Conservation (phyloP, 2,329 filamentous ascomycete genomes). For the Immersiporthe knoxdaviesiana region DNA sequence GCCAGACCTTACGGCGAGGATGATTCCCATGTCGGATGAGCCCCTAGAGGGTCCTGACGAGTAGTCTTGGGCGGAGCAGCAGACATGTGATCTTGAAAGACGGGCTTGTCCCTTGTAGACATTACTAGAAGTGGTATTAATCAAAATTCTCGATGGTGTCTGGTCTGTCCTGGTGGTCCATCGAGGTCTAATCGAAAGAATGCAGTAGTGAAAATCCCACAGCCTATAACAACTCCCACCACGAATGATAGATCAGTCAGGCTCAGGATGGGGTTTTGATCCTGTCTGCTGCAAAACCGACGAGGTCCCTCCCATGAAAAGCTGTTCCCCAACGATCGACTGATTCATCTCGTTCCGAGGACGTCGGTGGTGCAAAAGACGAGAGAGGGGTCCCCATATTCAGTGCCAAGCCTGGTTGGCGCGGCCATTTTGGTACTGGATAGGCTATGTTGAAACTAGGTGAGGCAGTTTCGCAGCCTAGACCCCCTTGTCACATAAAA, state of each 20-base stretch:
- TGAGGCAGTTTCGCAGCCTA: conserved; percentile 13
- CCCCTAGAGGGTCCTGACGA: conserved; percentile 28
- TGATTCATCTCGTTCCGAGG: background rate
- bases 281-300: background rate
- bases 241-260: background rate
- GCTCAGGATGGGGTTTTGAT: background rate
- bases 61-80: conserved; percentile 7
- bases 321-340: background rate
- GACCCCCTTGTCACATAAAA: conserved; percentile 9
- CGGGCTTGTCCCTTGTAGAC: too few relatives aligned
- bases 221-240: too few relatives aligned
- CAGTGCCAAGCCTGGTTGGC: background rate
- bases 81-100: background rate
- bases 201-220: background rate
- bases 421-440: background rate
- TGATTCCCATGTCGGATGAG: conserved; percentile 32
- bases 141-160: conserved; percentile 5
- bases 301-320: background rate
- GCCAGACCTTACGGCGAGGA: conserved; percentile 33
- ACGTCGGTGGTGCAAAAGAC: background rate
- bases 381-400: background rate
- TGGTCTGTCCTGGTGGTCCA: background rate
- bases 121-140: conserved; percentile 9
- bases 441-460: conserved; percentile 20
- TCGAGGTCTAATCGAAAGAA: conserved; percentile 15